Percentiles rank a stretch among this genome's conserved stretches.
Conservation (phyloP, 148 eudicot genomes). For the Chenopodium album region DNA sequence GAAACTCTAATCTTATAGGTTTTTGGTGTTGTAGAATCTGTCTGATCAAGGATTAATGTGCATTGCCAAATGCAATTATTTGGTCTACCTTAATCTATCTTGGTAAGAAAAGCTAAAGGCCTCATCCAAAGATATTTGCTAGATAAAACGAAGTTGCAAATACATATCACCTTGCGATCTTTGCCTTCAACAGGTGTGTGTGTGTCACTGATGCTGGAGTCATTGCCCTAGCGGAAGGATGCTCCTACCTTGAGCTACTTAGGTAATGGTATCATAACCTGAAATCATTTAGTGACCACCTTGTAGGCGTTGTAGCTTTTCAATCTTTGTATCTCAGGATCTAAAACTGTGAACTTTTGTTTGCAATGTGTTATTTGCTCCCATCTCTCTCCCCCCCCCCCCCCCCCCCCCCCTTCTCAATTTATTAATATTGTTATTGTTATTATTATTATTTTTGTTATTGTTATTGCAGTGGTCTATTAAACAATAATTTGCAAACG, state of each 20-base stretch:
- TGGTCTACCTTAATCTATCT: conserved; percentile 74
- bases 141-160: neutral
- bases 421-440: too few relatives aligned
- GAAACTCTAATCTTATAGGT: conserved; percentile 20
- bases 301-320: conserved; percentile 38
- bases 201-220: conserved; percentile 74
- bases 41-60: conserved; percentile 72
- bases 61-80: conserved; percentile 73
- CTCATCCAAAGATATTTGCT: neutral
- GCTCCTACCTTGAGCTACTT: conserved; percentile 62
- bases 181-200: conserved; percentile 62
- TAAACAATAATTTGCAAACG: neutral
- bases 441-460: too few relatives aligned
- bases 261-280: conserved; percentile 22
- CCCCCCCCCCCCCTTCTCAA: too few relatives aligned
- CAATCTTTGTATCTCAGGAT: neutral
- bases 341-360: neutral
- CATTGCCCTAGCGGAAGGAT: conserved; percentile 68
- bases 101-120: conserved; percentile 45
- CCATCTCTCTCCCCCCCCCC: too few relatives aligned
- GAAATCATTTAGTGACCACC: neutral
- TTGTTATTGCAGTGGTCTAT: neutral
- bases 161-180: conserved; percentile 10
- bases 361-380: neutral
- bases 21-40: conserved; percentile 49